phyloP scores from a whole-genome alignment of 2,329 filamentous ascomycete species.

The Colletotrichum lini region DNA sequence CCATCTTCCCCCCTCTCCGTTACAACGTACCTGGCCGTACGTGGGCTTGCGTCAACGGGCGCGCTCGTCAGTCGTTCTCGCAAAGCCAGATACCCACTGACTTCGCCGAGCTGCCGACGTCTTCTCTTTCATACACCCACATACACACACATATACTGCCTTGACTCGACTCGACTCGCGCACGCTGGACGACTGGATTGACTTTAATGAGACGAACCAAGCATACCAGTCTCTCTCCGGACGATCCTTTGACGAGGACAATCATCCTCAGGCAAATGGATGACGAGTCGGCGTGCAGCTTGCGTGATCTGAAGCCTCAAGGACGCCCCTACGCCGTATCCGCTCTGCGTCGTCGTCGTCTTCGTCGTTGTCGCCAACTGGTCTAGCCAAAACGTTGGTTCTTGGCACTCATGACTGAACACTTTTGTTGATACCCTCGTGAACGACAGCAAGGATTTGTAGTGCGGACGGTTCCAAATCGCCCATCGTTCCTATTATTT shows the following conservation, averaged over 20 bases:
- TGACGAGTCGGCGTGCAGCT: conserved; percentile 29
- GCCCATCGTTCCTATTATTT: neutral
- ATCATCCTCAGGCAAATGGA: conserved; percentile 24
- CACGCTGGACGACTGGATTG: conserved; percentile 26
- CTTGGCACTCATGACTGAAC: conserved; percentile 5
- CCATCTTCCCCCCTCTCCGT: conserved; percentile 15
- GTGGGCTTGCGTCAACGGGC: conserved; percentile 31
- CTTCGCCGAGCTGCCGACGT: conserved; percentile 10
- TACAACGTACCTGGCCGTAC: neutral
- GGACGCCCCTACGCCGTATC: neutral
- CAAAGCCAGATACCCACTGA: conserved; percentile 28
- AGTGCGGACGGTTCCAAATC: conserved; percentile 18
- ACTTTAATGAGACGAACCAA: conserved; percentile 40
- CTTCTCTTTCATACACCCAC: neutral
- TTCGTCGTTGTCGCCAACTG: neutral
- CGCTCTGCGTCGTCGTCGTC: neutral
- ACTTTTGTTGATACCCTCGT: conserved; percentile 10
- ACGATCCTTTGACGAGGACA: conserved; percentile 15
- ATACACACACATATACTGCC: too few relatives aligned
- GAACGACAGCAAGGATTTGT: conserved; percentile 16
- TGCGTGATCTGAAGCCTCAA: conserved; percentile 10
- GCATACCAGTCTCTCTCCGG: conserved; percentile 6
- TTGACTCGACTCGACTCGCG: neutral
- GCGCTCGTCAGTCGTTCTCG: conserved; percentile 37
- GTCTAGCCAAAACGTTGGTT: conserved; percentile 3